Conservation (phyloP, 306 rosid species). For the Cucurbita moschata region DNA sequence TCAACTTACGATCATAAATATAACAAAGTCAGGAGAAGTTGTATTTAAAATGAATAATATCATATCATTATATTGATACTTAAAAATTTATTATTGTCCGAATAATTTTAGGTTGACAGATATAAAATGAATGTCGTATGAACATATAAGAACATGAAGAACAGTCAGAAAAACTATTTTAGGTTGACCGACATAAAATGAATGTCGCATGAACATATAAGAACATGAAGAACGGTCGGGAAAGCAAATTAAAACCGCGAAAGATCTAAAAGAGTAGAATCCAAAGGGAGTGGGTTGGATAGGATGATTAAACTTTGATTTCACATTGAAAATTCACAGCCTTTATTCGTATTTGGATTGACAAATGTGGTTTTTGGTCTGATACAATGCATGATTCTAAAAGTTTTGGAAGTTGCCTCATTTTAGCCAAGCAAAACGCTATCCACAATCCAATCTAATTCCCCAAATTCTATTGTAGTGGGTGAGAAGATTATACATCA, state of each 20-base stretch:
- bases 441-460: background rate
- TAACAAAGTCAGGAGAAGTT: too few species aligned
- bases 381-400: background rate
- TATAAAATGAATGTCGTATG: too few species aligned
- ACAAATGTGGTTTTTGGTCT: background rate
- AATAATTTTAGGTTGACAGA: too few species aligned
- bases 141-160: too few species aligned
- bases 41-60: too few species aligned
- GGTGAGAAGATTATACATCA: background rate
- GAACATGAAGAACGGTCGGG: too few species aligned
- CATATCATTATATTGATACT: too few species aligned
- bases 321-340: background rate
- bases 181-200: too few species aligned
- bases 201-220: too few species aligned
- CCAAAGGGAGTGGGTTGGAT: background rate
- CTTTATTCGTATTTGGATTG: background rate
- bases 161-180: too few species aligned
- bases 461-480: background rate
- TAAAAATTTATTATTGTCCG: background rate
- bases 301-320: background rate
- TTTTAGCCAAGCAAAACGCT: background rate
- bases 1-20: background rate
- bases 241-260: background rate
- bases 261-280: background rate
- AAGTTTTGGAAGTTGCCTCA: background rate